These are phyloP conservation scores for Colletotrichum higginsianum DNA, from an alignment of 2,329 filamentous ascomycete species.

Conservation along the genomic window DNA sequence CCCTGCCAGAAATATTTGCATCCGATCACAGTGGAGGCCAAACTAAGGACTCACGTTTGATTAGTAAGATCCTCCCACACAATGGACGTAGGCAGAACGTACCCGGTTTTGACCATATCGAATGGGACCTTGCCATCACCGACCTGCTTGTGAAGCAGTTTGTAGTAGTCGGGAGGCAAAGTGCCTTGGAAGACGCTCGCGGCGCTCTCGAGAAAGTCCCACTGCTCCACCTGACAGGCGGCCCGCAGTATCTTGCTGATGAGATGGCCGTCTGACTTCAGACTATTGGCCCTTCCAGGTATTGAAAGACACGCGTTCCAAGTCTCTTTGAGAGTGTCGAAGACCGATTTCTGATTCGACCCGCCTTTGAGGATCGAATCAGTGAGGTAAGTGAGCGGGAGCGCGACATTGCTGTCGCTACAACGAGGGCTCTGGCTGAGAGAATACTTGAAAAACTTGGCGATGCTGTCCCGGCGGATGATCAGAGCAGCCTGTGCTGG, in stretches of 20 bases:
- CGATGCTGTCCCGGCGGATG: constrained; percentile 1
- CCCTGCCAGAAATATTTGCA: neutral
- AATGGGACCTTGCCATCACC: constrained; percentile 3
- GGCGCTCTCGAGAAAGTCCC: constrained; percentile 8
- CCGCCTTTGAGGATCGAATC: neutral
- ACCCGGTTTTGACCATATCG: constrained; percentile 19
- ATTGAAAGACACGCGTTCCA: neutral
- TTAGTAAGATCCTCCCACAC: neutral
- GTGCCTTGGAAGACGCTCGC: neutral
- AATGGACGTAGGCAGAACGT: neutral
- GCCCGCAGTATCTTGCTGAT: constrained; percentile 9
- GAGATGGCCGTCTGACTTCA: neutral
- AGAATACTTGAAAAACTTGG: neutral
- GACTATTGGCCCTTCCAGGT: too few species aligned
- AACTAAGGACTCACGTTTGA: neutral
- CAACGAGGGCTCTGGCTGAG: too few species aligned
- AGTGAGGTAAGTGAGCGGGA: constrained; percentile 2
- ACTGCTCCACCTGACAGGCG: neutral
- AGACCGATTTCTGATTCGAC: neutral
- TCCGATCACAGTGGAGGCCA: neutral
- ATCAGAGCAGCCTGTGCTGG: constrained; percentile 11
- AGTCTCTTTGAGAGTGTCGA: constrained; percentile 6
- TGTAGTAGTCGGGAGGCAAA: neutral
- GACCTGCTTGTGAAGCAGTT: constrained; percentile 9
- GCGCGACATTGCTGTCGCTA: neutral